Conservation (phyloP, 1,284 basidiomycete genomes). For the Boletus mariae region DNA sequence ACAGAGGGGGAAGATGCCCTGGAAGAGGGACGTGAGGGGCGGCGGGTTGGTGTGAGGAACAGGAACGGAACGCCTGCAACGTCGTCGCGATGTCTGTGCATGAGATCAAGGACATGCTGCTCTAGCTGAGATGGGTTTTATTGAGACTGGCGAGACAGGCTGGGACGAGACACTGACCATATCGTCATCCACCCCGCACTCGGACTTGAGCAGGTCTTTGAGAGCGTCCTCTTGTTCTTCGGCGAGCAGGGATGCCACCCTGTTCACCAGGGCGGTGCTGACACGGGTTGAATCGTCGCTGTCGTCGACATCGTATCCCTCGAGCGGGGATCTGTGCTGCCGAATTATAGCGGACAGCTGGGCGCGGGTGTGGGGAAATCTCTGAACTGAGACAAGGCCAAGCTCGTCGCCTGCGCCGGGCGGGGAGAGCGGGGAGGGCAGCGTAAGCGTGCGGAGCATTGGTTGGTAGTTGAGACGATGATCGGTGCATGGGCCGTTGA, state of each 20-base stretch:
- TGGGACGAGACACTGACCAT: constrained; percentile 46
- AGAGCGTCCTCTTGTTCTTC: constrained; percentile 85
- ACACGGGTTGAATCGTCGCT: constrained; percentile 52
- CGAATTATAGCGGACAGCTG: constrained; percentile 69
- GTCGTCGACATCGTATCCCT: constrained; percentile 57
- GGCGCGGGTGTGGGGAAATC: constrained; percentile 76
- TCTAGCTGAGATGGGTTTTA: constrained; percentile 51
- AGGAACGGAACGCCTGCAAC: constrained; percentile 77
- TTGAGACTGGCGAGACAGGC: constrained; percentile 15
- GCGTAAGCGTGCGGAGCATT: constrained; percentile 29
- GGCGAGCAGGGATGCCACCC: constrained; percentile 68
- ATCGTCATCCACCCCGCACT: constrained; percentile 71
- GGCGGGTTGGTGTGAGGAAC: constrained; percentile 72
- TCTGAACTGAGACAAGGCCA: constrained; percentile 29
- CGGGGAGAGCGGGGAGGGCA: constrained; percentile 19
- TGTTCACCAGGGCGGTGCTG: constrained; percentile 56
- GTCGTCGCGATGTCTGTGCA: constrained; percentile 85
- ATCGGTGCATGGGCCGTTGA: constrained; percentile 9
- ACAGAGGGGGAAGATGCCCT: constrained; percentile 69
- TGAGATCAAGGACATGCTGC: constrained; percentile 75
- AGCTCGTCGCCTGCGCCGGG: constrained; percentile 1
- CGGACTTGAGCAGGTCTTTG: constrained; percentile 68
- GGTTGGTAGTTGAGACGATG: constrained; percentile 26
- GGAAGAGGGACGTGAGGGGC: constrained; percentile 79
- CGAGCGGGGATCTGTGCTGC: constrained; percentile 55